Base-by-base conservation (phyloP, 768 basidiomycete species). In the Leccinellum luteum region DNA sequence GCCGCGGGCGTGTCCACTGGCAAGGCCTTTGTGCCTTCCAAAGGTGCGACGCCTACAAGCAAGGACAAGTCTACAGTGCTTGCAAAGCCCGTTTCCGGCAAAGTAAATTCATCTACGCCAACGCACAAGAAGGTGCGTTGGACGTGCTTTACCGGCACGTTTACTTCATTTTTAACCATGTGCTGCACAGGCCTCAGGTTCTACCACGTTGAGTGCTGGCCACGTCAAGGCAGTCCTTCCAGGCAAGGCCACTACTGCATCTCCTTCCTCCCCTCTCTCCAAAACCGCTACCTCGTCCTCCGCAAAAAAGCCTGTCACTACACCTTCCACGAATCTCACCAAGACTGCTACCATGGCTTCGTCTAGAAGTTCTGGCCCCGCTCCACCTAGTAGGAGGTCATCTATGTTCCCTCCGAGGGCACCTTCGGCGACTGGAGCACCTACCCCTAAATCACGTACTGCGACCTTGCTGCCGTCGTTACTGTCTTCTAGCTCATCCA, bases 91-190 rank as follows among this genome's bases (percentile, higher is more conserved):
- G 61, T 75, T 43, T 64, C 76, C 25, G 73, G 71, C 51, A 87
- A 84, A 73, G 57, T 76, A 23, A 79, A 73, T 62, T 78, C 83
- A 32, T 72, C 81, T 43, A 81, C 84, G 19, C 79, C 83, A 55
- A 69, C 78, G 10, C 85, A 85, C 48, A 92, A 88, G 76, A 90
- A 87, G 81, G 90, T 86, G 60, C 56, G 77, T 73, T 52, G 25
- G 55, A 52, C 55, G 47, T 60, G 60, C 60, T 59, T 59, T 57
- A 47, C 56, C 27, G 56, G 51, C 61, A 60, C 50, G 62, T 38
- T 62, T 63, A 27, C 54, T 65, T 64, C 55, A 65, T 66, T 59
- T 67, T 38, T 63, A 59, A 65, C 64, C 68, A 66, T 69, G 61
- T 64, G 59, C 54, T 62, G 61, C 38, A 32, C 67, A 90, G 88